Evolutionary conservation across 805 yeast species (phyloP).

Genomic region (Starmerella khaoyaiensis): DNA sequence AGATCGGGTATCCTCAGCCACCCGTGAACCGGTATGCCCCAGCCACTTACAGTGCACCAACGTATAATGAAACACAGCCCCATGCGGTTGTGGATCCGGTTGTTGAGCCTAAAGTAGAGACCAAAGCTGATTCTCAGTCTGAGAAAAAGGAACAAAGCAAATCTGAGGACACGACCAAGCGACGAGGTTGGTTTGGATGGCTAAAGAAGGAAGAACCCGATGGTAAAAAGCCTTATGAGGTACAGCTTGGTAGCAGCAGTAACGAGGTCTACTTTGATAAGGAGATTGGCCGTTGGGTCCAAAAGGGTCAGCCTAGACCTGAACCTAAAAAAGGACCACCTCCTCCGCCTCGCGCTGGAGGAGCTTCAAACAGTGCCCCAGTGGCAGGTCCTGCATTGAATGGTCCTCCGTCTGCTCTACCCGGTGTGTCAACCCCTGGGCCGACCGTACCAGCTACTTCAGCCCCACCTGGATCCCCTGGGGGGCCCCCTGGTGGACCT

Average conservation of each 20-base stretch:
- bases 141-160: slow-evolving; percentile 22
- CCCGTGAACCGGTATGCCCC: too few relatives aligned
- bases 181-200: slow-evolving; percentile 45
- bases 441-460: slow-evolving; percentile 12
- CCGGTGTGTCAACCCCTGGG: slow-evolving; percentile 9
- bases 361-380: slow-evolving; percentile 4
- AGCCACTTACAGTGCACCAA: not conserved
- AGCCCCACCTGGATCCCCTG: slow-evolving; percentile 13
- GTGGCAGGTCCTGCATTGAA: slow-evolving; percentile 1
- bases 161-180: slow-evolving; percentile 17
- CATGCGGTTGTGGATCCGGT: not conserved
- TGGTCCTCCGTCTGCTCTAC: slow-evolving; percentile 3
- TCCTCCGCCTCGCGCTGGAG: slow-evolving; percentile 39
- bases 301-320: slow-evolving; percentile 41
- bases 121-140: slow-evolving; percentile 6
- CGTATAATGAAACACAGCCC: not conserved
- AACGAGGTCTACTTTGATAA: slow-evolving; percentile 69
- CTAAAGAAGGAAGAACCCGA: slow-evolving; percentile 38
- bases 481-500: slow-evolving; percentile 20
- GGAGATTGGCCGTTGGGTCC: slow-evolving; percentile 75
- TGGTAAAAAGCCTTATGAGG: slow-evolving; percentile 62
- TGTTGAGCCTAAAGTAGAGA: not conserved
- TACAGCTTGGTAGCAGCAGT: slow-evolving; percentile 52
- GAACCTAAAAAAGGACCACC: slow-evolving; percentile 45
- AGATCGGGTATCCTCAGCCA: too few relatives aligned